These are phyloP conservation scores for Monilinia aucupariae DNA, from an alignment of 2,329 filamentous ascomycete species.

Conservation along the genomic window DNA sequence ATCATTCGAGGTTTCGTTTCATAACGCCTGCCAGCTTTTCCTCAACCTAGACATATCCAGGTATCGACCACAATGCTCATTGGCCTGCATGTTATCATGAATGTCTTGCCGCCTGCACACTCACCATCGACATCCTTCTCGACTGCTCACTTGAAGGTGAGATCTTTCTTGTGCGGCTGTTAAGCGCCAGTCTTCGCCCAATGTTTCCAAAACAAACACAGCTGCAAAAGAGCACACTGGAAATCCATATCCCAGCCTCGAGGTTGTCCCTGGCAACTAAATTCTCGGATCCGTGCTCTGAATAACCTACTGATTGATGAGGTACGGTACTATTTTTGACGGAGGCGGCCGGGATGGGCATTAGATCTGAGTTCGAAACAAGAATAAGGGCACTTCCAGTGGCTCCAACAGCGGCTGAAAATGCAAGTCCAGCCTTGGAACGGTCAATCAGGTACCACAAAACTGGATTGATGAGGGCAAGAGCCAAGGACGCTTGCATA, in stretches of 20 bases:
- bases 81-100: background rate
- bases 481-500: conserved; percentile 83
- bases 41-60: conserved; percentile 1
- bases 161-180: conserved; percentile 11
- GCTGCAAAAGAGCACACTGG: conserved; percentile 91
- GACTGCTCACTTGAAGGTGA: background rate
- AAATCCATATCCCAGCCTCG: conserved; percentile 78
- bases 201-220: conserved; percentile 96
- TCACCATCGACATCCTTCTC: conserved; percentile 12
- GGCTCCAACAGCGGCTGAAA: conserved; percentile 69
- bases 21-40: background rate
- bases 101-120: conserved; percentile 13
- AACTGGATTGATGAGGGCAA: conserved; percentile 86
- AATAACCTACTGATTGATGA: conserved; percentile 17
- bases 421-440: conserved; percentile 74
- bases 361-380: conserved; percentile 68
- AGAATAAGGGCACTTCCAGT: conserved; percentile 69
- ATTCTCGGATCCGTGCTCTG: conserved; percentile 40
- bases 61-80: background rate
- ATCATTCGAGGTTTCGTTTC: background rate
- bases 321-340: conserved; percentile 20
- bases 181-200: conserved; percentile 64
- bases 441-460: conserved; percentile 96
- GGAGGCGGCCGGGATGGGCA: conserved; percentile 56
- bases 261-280: conserved; percentile 58